Evolutionary conservation across 495 filamentous ascomycete genomes (phyloP).

Genomic region (Penicillium longicatenatum): DNA sequence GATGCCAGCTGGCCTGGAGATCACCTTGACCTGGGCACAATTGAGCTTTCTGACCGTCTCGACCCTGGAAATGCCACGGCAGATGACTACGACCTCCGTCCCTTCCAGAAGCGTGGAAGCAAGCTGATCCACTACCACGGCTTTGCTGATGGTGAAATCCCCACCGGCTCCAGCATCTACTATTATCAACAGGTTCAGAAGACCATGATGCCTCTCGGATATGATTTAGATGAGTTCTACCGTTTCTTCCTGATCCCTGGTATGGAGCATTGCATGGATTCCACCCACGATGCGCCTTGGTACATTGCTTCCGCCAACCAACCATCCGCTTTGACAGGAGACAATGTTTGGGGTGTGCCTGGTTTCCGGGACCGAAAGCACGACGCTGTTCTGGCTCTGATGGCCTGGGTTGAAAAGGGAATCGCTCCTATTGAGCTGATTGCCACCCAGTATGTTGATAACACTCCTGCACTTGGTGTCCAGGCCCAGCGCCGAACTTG

Average conservation of each 20-base stretch:
- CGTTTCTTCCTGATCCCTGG: background rate
- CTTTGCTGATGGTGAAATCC: constrained; percentile 1
- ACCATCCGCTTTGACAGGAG: background rate
- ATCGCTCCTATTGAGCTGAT: background rate
- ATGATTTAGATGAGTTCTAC: background rate
- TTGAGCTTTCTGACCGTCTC: background rate
- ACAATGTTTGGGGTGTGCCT: background rate
- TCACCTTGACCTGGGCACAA: no score
- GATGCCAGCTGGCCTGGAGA: no score
- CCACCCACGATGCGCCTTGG: background rate
- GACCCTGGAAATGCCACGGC: background rate
- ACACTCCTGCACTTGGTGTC: no score
- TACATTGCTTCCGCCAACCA: background rate
- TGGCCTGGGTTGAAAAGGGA: background rate
- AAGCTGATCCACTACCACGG: constrained; percentile 3
- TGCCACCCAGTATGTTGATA: no score
- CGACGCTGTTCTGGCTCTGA: background rate
- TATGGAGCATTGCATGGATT: background rate
- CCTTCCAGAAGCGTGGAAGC: background rate
- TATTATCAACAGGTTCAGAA: background rate
- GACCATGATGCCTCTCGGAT: background rate
- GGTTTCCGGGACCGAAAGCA: background rate
- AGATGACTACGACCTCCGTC: background rate
- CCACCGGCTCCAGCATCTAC: background rate
- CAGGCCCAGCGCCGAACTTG: no score